Evolutionary conservation across 352 stramenopile species (phyloP), one percentile per base, ranked within the genome.

Genomic region (Phytopythium chamaehyphon): DNA sequence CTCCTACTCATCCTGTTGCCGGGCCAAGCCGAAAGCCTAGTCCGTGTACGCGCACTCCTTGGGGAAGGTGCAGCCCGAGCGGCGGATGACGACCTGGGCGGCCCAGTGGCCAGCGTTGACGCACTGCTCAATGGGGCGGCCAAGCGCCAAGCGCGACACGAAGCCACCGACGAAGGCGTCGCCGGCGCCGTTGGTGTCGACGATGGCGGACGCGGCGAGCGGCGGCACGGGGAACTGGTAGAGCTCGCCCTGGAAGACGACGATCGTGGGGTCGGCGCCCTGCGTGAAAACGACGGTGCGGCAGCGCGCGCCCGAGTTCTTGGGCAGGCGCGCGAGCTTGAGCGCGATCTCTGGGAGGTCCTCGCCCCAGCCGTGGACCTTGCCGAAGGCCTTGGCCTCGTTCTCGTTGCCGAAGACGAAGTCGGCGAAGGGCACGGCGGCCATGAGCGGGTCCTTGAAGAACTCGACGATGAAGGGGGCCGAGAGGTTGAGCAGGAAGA

Each of bases 141-240:
- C 76, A 40, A 93, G 70, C 26, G 95, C 79, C 35, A 99, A 72
- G 54, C 97, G 89, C 21, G 95, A 92, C 43, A 99, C 75, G 66
- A 99, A 99, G 53, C 97, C 97, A 46, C 97, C 97, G 6, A 99
- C 97, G 67, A 99, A 99, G 51, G 97, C 96, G 76, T 99, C 97
- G 44, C 97, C 97, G 18, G 97, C 97, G 45, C 97, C 97, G 73
- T 99, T 99, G 36, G 96, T 99, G 78, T 99, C 97, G n/a, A 99
- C 89, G 31, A 99, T 90, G 40, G 97, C 63, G 33, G 91, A 83
- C 45, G 88, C 80, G 8, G 71, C 65, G 37, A 99, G 76, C 55
- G 75, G 69, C 2, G 75, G 72, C 31, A 99, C 96, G n/a, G 85
- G 65, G 76, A 96, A 99, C 54, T 86, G 76, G 40, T 77, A 85